Percentiles rank a stretch among this genome's conserved stretches.
Evolutionary conservation across 306 rosid species (phyloP).

Genomic region (Quillaja saponaria): DNA sequence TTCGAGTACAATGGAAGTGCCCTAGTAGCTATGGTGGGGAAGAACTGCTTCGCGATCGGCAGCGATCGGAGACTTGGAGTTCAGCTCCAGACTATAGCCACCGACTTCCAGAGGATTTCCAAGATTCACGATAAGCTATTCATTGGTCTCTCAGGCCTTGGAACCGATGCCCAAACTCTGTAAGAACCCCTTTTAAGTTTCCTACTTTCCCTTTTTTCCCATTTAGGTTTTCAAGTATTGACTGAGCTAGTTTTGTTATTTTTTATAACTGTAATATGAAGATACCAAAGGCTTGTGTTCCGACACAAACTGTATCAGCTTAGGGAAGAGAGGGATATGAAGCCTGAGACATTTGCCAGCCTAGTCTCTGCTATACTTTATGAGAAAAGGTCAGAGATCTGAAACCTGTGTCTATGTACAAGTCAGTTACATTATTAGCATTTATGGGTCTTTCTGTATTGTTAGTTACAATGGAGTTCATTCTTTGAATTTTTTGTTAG

Average conservation of each 20-base stretch:
- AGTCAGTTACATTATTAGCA: too few species aligned
- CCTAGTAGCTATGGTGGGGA: slow-evolving; percentile 91
- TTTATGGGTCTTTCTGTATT: too few species aligned
- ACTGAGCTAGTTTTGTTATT: not conserved
- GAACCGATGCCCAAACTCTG: slow-evolving; percentile 95
- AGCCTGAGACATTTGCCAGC: slow-evolving; percentile 90
- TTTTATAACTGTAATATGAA: slow-evolving; percentile 23
- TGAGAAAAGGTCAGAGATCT: slow-evolving; percentile 65
- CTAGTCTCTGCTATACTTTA: slow-evolving; percentile 81
- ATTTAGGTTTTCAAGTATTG: not conserved
- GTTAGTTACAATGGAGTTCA: too few species aligned
- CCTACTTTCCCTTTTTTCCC: not conserved
- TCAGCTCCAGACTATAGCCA: slow-evolving; percentile 94
- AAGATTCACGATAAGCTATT: slow-evolving; percentile 73
- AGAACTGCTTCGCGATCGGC: slow-evolving; percentile 97
- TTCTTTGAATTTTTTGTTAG: too few species aligned
- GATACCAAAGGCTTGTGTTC: slow-evolving; percentile 79
- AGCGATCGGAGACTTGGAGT: slow-evolving; percentile 96
- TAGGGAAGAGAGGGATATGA: slow-evolving; percentile 91
- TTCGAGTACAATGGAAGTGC: slow-evolving; percentile 98
- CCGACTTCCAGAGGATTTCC: slow-evolving; percentile 86
- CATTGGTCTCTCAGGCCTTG: slow-evolving; percentile 92
- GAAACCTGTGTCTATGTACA: too few species aligned
- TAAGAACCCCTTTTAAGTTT: slow-evolving; percentile 19
- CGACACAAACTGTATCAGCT: slow-evolving; percentile 89